These are phyloP conservation scores for Saccharomycopsis malanga DNA, from an alignment of 805 yeast genomes.

Conservation along the genomic window DNA sequence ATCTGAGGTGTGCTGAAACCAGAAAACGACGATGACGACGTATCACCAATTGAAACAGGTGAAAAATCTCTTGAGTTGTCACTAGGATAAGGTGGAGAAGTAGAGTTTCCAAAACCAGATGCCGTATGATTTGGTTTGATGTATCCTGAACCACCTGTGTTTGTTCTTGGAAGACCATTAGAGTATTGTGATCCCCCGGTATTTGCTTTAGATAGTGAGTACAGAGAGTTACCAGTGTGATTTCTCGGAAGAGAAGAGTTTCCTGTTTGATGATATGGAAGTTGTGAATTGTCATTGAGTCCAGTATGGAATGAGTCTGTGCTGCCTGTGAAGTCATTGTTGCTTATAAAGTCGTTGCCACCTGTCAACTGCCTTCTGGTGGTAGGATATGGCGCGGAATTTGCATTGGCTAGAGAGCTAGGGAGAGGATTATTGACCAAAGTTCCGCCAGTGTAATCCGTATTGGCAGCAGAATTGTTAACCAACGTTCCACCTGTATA, in stretches of 20 bases:
- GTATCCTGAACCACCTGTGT: neutral
- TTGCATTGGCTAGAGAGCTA: neutral
- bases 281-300: neutral
- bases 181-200: no score
- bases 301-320: neutral
- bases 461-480: neutral
- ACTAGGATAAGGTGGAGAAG: neutral
- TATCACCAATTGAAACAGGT: neutral
- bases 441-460: neutral
- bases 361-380: neutral
- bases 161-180: no score
- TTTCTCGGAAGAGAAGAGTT: neutral
- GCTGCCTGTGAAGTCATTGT: no score
- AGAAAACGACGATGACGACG: neutral
- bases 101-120: conserved; percentile 8
- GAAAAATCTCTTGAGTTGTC: neutral
- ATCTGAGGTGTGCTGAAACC: neutral
- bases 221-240: neutral
- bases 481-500: neutral
- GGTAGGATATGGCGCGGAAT: neutral
- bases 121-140: conserved; percentile 6
- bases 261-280: neutral
- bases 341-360: no score
- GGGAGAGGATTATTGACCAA: neutral
- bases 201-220: no score